Percentiles rank a stretch among this genome's conserved stretches.
These are phyloP conservation scores for Colletotrichum echinochloae DNA, from an alignment of 2,329 filamentous ascomycete genomes.

Conservation along the genomic window DNA sequence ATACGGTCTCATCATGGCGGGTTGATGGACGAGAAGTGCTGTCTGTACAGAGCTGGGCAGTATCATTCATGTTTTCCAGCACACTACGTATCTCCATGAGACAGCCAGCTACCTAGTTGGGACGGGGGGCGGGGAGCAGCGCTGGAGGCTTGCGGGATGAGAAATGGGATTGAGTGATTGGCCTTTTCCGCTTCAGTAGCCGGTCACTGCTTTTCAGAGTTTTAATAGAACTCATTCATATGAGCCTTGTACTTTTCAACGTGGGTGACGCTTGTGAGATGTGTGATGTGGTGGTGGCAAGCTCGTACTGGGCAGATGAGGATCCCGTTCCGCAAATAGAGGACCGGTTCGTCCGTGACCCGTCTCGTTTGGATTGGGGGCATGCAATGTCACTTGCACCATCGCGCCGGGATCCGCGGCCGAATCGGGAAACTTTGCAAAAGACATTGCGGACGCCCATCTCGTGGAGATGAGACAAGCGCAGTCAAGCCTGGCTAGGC, in stretches of 20 bases:
- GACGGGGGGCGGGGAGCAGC: neutral
- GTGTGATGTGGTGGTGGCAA: neutral
- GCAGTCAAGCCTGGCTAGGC: neutral
- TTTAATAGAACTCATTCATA: constrained; percentile 17
- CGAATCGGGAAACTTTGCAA: neutral
- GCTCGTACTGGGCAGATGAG: neutral
- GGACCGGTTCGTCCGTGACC: neutral
- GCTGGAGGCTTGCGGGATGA: neutral
- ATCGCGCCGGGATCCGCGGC: neutral
- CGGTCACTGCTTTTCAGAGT: constrained; percentile 20
- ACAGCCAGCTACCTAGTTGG: neutral
- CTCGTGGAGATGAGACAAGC: neutral
- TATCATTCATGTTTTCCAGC: neutral
- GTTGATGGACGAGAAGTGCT: neutral
- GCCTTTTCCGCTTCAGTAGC: constrained; percentile 25
- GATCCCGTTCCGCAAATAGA: neutral
- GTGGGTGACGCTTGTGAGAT: neutral
- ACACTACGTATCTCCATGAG: neutral
- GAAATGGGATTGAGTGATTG: neutral
- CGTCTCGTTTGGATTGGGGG: neutral
- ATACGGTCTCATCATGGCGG: neutral
- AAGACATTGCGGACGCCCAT: neutral
- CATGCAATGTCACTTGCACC: neutral
- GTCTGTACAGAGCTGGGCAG: neutral
- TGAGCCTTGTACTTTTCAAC: neutral